phyloP scores from a whole-genome alignment of 129 eudicot genomes.

The Centaurea solstitialis region DNA sequence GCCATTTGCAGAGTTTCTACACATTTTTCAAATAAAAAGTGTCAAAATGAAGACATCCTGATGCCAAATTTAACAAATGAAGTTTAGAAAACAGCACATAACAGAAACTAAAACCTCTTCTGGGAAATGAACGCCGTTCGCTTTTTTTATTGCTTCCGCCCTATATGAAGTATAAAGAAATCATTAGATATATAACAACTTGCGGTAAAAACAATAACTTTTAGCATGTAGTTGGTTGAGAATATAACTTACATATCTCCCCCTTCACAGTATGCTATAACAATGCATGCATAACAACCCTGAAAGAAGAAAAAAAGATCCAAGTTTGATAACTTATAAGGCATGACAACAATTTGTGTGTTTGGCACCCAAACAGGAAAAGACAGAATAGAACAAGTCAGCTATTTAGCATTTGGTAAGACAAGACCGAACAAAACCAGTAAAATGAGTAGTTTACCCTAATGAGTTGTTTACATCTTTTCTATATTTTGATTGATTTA shows the following conservation, averaged over 20 bases:
- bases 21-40: not conserved
- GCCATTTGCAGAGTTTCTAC: conserved; percentile 96
- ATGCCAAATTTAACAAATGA: not conserved
- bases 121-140: conserved; percentile 77
- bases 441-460: too few relatives aligned
- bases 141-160: conserved; percentile 78
- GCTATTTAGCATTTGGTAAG: too few relatives aligned
- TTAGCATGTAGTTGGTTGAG: not conserved
- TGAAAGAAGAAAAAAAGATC: conserved; percentile 26
- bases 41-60: not conserved
- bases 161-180: conserved; percentile 44
- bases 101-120: conserved; percentile 69
- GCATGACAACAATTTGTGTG: not conserved
- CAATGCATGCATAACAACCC: conserved; percentile 98
- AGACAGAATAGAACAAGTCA: not conserved
- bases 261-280: conserved; percentile 94
- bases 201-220: not conserved
- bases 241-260: conserved; percentile 85
- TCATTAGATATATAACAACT: not conserved
- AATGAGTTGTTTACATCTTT: too few relatives aligned
- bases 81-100: not conserved
- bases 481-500: too few relatives aligned
- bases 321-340: not conserved
- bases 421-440: too few relatives aligned
- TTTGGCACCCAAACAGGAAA: not conserved